A percentile compares a stretch with the other conserved stretches of the same genome.
Conservation (phyloP, 2,329 filamentous ascomycete species). For the Cladosporium sp. region DNA sequence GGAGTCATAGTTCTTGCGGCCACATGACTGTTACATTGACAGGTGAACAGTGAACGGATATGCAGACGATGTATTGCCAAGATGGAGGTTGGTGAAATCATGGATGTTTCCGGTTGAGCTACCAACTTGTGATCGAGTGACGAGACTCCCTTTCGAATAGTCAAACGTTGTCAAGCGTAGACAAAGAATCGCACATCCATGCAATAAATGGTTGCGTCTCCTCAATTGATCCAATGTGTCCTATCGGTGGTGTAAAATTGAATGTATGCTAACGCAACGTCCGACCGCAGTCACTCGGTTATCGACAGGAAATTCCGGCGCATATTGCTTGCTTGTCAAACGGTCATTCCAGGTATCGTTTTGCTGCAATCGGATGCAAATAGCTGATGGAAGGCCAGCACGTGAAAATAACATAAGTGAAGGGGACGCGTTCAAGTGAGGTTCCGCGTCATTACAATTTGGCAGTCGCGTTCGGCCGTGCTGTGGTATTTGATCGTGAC, state of each 20-base stretch:
- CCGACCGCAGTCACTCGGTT: no score
- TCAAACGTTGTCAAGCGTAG: no score
- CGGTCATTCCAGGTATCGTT: no score
- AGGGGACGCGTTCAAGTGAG: slow-evolving; percentile 1
- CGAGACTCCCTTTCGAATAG: no score
- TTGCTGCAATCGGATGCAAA: background rate
- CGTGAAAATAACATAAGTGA: background rate
- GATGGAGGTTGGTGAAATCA: background rate
- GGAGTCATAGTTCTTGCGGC: background rate
- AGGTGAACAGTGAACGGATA: background rate
- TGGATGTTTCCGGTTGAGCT: background rate
- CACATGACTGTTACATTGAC: background rate
- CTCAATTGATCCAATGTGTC: no score
- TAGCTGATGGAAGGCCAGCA: background rate
- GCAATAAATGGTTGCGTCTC: no score
- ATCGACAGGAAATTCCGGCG: no score
- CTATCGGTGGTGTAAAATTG: no score
- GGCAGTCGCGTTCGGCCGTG: background rate
- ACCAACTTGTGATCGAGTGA: background rate
- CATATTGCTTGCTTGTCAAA: no score
- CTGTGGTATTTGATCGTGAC: background rate
- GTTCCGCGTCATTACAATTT: background rate
- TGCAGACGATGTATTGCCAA: background rate
- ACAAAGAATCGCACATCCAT: no score
- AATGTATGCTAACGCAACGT: no score